phyloP scores from a whole-genome alignment of 164 flowering plant species.

The Nelumbo lutea region DNA sequence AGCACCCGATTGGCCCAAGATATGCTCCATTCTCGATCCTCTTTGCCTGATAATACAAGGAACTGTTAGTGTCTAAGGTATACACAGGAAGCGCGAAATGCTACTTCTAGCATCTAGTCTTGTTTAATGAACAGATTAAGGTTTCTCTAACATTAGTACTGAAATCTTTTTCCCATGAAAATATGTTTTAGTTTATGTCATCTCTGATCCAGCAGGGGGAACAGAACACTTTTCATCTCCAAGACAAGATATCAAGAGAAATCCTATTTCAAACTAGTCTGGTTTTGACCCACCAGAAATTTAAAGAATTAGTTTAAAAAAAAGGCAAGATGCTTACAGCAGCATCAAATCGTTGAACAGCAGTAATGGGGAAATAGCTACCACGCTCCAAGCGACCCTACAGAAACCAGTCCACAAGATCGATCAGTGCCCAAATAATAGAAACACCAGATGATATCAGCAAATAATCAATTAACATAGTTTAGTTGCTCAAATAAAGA shows the following conservation, averaged over 20 bases:
- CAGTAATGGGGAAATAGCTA: slow-evolving; percentile 83
- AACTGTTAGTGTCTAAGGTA: neutral
- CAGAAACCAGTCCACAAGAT: slow-evolving; percentile 1
- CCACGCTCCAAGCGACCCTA: slow-evolving; percentile 62
- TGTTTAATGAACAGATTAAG: too few relatives aligned
- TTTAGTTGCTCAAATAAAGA: neutral
- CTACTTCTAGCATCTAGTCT: too few relatives aligned
- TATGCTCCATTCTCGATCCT: slow-evolving; percentile 90
- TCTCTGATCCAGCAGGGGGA: too few relatives aligned
- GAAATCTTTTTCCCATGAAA: too few relatives aligned
- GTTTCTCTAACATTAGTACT: too few relatives aligned
- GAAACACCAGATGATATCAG: neutral
- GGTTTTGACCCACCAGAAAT: neutral
- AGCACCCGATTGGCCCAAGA: slow-evolving; percentile 71
- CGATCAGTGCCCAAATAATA: neutral
- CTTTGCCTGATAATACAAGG: slow-evolving; percentile 46
- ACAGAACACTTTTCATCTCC: too few relatives aligned
- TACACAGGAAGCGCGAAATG: too few relatives aligned
- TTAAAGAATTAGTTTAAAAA: neutral
- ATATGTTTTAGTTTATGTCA: too few relatives aligned
- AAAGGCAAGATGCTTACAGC: slow-evolving; percentile 50
- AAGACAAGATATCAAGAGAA: too few relatives aligned
- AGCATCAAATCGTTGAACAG: slow-evolving; percentile 94
- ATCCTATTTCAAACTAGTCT: too few relatives aligned
- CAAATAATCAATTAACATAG: neutral